These are phyloP conservation scores for Diphasiastrum complanatum DNA, from an alignment of 83 land plant genomes.

Conservation along the genomic window DNA sequence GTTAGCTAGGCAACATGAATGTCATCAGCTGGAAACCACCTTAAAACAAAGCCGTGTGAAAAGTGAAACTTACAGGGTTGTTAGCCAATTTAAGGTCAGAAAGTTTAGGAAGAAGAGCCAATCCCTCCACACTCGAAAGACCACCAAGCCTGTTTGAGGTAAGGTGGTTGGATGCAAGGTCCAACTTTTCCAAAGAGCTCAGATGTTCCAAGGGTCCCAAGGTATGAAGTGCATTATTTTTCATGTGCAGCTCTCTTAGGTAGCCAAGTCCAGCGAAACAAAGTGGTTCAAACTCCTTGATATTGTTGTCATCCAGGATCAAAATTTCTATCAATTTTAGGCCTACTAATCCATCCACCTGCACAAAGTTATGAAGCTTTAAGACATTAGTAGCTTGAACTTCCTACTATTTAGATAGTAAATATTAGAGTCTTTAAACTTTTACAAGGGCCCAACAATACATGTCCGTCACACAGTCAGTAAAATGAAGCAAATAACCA, in stretches of 20 bases:
- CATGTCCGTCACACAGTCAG: too few species aligned
- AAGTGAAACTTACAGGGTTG: conserved; percentile 28
- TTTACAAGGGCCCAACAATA: too few species aligned
- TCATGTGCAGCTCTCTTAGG: conserved; percentile 27
- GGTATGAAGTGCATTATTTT: conserved; percentile 33
- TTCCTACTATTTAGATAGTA: neutral
- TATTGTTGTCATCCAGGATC: conserved; percentile 32
- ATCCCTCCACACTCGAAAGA: conserved; percentile 27
- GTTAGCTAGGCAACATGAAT: neutral
- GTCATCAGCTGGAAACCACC: neutral
- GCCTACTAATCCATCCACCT: conserved; percentile 38
- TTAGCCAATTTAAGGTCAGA: conserved; percentile 27
- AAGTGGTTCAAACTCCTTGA: conserved; percentile 36
- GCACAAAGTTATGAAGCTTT: conserved; percentile 4
- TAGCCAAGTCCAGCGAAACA: conserved; percentile 24
- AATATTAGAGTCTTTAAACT: neutral
- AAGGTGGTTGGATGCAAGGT: conserved; percentile 31
- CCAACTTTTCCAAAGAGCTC: conserved; percentile 26
- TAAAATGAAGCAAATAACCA: too few species aligned
- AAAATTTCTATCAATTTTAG: conserved; percentile 25
- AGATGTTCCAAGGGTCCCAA: conserved; percentile 16
- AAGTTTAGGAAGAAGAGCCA: conserved; percentile 22
- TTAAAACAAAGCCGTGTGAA: neutral
- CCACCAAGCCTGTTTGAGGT: conserved; percentile 39
- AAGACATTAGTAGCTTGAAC: too few species aligned